These are phyloP conservation scores for Boletus barrowsii DNA, from an alignment of 768 basidiomycete species.

Conservation along the genomic window DNA sequence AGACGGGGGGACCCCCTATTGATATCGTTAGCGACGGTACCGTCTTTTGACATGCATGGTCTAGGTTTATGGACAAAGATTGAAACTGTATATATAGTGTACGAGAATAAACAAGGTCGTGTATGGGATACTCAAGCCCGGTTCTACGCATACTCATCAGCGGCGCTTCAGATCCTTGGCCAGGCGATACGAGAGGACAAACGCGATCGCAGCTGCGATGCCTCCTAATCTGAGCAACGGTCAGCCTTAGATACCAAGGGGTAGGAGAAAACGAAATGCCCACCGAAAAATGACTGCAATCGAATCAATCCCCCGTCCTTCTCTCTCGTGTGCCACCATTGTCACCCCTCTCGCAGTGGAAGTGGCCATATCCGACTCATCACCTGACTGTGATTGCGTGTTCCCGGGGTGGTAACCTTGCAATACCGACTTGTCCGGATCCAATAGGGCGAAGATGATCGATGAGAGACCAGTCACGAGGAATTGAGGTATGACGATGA, in stretches of 20 bases:
- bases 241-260: too few species aligned
- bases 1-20: constrained; percentile 79
- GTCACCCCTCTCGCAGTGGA: too few species aligned
- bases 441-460: constrained; percentile 82
- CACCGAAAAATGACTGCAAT: constrained; percentile 80
- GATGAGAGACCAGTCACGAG: constrained; percentile 84
- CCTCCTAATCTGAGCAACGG: constrained; percentile 48
- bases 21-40: constrained; percentile 65
- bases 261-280: neutral
- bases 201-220: constrained; percentile 51
- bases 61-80: neutral
- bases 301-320: constrained; percentile 31
- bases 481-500: constrained; percentile 92
- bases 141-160: neutral
- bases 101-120: neutral
- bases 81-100: neutral
- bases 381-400: neutral
- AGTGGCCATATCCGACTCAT: neutral
- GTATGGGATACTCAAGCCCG: neutral
- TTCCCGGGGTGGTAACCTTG: constrained; percentile 31
- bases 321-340: neutral
- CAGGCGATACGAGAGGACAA: constrained; percentile 51
- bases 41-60: neutral
- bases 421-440: constrained; percentile 51
- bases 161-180: constrained; percentile 48